A percentile compares a stretch with the other conserved stretches of the same genome.
Evolutionary conservation across 164 flowering plant species (phyloP).

Genomic region (Macadamia integrifolia): DNA sequence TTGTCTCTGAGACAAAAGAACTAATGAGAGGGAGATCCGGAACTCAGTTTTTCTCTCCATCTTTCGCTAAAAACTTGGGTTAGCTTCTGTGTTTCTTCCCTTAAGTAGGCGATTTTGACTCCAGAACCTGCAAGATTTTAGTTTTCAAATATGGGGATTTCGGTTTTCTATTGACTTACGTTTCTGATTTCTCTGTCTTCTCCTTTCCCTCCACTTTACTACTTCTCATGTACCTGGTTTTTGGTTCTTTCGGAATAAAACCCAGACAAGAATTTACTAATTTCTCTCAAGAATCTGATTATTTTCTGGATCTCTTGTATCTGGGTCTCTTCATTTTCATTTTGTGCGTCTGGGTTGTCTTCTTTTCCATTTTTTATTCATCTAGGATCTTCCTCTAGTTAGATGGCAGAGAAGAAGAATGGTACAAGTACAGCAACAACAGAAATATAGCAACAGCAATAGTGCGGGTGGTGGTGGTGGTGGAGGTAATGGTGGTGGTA

Average conservation of each 20-base stretch:
- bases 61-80: background rate
- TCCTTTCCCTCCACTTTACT: background rate
- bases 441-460: no score
- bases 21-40: constrained; percentile 20
- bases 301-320: constrained; percentile 5
- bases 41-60: constrained; percentile 10
- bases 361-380: background rate
- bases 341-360: background rate
- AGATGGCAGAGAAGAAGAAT: constrained; percentile 24
- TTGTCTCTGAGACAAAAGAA: constrained; percentile 27
- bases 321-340: constrained; percentile 7
- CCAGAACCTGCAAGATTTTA: constrained; percentile 14
- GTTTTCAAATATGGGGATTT: background rate
- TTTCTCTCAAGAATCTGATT: background rate
- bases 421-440: constrained; percentile 29
- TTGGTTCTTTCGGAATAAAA: background rate
- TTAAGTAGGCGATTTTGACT: constrained; percentile 15
- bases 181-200: background rate
- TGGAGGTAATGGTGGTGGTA: constrained; percentile 11
- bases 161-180: background rate
- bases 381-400: background rate
- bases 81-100: background rate
- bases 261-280: background rate
- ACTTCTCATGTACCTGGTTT: background rate
- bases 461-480: constrained; percentile 15